Percentiles rank a stretch among this genome's conserved stretches.
These are phyloP conservation scores for Cladosporium colombiae DNA, from an alignment of 2,329 filamentous ascomycete genomes.

Conservation along the genomic window DNA sequence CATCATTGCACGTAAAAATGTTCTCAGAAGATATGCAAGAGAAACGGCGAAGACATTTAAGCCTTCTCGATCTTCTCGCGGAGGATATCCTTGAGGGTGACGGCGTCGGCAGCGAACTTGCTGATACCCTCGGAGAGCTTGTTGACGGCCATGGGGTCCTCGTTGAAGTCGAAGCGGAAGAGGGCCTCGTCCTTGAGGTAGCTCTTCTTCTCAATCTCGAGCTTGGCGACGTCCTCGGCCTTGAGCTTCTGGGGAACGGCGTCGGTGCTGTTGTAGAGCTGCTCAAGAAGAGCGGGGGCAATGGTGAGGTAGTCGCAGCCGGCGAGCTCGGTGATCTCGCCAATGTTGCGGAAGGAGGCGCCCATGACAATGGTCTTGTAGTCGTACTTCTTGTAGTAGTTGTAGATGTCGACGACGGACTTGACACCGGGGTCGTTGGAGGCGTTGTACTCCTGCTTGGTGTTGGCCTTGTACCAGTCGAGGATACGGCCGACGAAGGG, in stretches of 20 bases:
- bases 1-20: constrained; percentile 17
- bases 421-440: constrained; percentile 94
- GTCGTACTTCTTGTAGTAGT: constrained; percentile 99
- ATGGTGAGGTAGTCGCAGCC: constrained; percentile 99
- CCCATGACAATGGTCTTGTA: constrained; percentile 99
- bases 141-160: constrained; percentile 98
- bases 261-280: constrained; percentile 81
- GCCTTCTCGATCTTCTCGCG: constrained; percentile 70
- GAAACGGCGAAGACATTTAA: constrained; percentile 3
- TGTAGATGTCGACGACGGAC: constrained; percentile 91
- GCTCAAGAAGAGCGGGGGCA: constrained; percentile 90
- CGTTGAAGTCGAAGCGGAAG: constrained; percentile 99
- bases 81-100: constrained; percentile 90
- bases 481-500: constrained; percentile 99
- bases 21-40: neutral
- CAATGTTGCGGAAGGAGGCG: constrained; percentile 92
- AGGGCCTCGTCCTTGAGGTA: constrained; percentile 86
- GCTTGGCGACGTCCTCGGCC: constrained; percentile 61
- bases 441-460: constrained; percentile 89
- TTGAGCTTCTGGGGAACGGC: constrained; percentile 92
- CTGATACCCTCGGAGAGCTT: constrained; percentile 99
- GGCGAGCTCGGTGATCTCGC: constrained; percentile 97
- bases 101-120: constrained; percentile 96
- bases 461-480: constrained; percentile 97
- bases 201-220: constrained; percentile 81